Evolutionary conservation across 257 asterid genomes (phyloP), one percentile per base, ranked within the genome.

Genomic region (Osmanthus fragrans): DNA sequence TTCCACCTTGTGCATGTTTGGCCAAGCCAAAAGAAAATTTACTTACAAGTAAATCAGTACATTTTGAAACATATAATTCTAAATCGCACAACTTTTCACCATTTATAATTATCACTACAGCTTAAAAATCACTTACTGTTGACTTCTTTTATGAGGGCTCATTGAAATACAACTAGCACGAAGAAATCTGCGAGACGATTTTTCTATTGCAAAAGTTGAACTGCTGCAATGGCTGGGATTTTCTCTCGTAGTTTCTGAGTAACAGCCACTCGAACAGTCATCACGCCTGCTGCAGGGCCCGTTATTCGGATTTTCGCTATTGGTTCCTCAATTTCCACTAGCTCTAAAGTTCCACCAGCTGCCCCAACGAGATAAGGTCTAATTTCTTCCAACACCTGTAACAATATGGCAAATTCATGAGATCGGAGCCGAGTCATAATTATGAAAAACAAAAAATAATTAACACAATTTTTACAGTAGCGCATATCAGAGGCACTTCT

Each of bases 231-330:
- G 80, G 96, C 71, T 39, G 98, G 98, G 73, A 95, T 90, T 67
- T 95, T 95, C 80, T 93, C 99, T 71, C 99, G 84, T 70, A 93
- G 90, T 82, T 93, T 95, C 89, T 93, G 98, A 76, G 99, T 89
- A 3, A 95, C 94, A 81, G 99, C 99, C 60, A 95, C 98, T 33
- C 99, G 92, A 76, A 93, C 99, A 30, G 99, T 95, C 94, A 95
- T 95, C 49, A 95, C 99, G 74, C 93, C 85, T 40, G 98, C 94
- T 27, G 98, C 99, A 73, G 99, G 99, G 47, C 99, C 99, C 0
- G 92, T 83, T 71, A 95, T 85, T 56, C 97, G 91, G 73, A 95
- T 92, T 84, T 95, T 95, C 67, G 91, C 97, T 79, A 95, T 92
- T 18, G 97, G 97, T 81, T 93, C 97, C 82, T 95, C 97, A 3